A percentile compares a stretch with the other conserved stretches of the same genome.
Conservation (phyloP, 2,329 filamentous ascomycete species). For the Curvularia sp. region DNA sequence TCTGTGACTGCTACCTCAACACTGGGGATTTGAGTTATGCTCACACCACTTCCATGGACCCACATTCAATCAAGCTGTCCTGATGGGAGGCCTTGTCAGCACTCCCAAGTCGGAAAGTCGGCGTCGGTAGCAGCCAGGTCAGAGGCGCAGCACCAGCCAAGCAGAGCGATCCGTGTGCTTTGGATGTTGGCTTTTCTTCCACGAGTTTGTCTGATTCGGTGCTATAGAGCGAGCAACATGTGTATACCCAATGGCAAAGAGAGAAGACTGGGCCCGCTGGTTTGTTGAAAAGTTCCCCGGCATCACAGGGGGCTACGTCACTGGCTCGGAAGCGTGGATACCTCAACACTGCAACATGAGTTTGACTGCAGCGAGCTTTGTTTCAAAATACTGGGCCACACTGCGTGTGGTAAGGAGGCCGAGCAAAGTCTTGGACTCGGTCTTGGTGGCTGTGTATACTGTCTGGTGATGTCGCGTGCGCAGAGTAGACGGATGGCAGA, state of each 20-base stretch:
- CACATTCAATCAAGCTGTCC: slow-evolving; percentile 7
- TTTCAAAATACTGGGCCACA: background rate
- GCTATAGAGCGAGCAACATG: background rate
- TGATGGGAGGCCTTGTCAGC: slow-evolving; percentile 11
- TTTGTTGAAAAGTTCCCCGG: background rate
- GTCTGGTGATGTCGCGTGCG: slow-evolving; percentile 20
- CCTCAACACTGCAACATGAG: background rate
- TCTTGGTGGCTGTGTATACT: background rate
- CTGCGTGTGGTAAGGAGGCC: background rate
- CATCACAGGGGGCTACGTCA: slow-evolving; percentile 7
- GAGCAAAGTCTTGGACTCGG: background rate
- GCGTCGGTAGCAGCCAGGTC: slow-evolving; percentile 9
- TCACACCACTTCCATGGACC: background rate
- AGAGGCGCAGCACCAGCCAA: background rate
- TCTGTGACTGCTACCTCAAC: background rate
- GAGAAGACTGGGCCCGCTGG: background rate
- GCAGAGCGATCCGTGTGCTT: background rate
- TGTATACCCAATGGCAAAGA: background rate
- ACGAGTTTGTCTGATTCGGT: background rate
- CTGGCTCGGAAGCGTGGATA: slow-evolving; percentile 4
- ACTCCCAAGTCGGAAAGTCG: slow-evolving; percentile 8
- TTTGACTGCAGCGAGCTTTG: background rate
- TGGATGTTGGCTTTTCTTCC: background rate
- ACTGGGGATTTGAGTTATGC: background rate
- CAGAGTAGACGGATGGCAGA: background rate